Conservation (phyloP, 345 rosid genomes). For the Passiflora organensis region DNA sequence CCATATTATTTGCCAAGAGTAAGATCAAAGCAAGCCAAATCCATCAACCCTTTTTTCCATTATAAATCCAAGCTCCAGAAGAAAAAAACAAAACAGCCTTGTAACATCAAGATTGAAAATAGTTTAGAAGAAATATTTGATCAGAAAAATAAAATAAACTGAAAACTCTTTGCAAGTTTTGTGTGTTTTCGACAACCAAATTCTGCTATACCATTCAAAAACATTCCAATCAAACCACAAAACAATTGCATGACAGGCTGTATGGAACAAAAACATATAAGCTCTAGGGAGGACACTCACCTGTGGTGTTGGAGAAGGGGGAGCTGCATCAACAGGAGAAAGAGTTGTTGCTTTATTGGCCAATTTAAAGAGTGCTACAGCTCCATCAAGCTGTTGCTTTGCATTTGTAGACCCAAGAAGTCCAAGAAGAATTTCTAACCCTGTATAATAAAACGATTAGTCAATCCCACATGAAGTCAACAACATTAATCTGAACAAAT, state of each 20-base stretch:
- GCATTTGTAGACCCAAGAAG: constrained; percentile 74
- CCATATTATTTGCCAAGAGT: no score
- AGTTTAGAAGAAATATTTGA: no score
- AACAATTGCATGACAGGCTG: neutral
- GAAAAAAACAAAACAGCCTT: no score
- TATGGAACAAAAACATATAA: constrained; percentile 3
- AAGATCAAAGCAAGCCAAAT: no score
- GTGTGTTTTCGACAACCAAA: no score
- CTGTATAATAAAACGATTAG: constrained; percentile 37
- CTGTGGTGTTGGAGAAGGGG: constrained; percentile 95
- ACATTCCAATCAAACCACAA: neutral
- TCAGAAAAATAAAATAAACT: neutral
- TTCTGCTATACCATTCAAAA: neutral
- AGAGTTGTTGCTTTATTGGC: constrained; percentile 80
- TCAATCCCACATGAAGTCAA: constrained; percentile 11
- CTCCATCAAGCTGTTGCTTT: constrained; percentile 92
- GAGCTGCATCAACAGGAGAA: constrained; percentile 92
- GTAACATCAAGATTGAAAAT: no score
- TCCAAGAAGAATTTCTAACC: constrained; percentile 79
- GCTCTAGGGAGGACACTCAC: constrained; percentile 30
- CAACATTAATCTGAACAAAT: neutral
- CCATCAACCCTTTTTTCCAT: no score
- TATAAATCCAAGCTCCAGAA: no score
- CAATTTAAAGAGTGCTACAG: constrained; percentile 79
- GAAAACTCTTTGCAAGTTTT: no score